Evolutionary conservation across 225 moss, liverwort and hornwort species (phyloP).

Genomic region (Rhytidiadelphus loreus): DNA sequence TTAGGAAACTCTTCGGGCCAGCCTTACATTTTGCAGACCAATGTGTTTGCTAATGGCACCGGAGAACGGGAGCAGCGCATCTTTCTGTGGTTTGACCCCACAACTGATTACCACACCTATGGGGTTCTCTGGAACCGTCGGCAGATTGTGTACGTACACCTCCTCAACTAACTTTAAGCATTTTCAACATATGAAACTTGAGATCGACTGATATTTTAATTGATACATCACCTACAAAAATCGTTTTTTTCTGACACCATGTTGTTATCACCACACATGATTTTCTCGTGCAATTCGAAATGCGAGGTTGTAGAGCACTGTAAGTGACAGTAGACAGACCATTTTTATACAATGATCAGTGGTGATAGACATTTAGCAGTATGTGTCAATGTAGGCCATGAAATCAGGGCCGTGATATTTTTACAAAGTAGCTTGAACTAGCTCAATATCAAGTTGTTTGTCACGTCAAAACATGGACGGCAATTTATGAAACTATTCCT

Average conservation of each 20-base stretch:
- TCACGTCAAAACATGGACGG: neutral
- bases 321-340: neutral
- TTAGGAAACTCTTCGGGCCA: slow-evolving; percentile 55
- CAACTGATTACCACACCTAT: slow-evolving; percentile 43
- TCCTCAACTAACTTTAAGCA: neutral
- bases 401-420: neutral
- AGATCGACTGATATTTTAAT: too few relatives aligned
- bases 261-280: neutral
- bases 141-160: slow-evolving; percentile 36
- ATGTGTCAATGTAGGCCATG: neutral
- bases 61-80: slow-evolving; percentile 60
- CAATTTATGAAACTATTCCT: neutral
- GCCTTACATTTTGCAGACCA: slow-evolving; percentile 60
- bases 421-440: neutral
- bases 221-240: neutral
- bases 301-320: neutral
- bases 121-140: slow-evolving; percentile 53
- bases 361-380: neutral
- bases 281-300: neutral
- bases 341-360: neutral
- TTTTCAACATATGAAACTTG: neutral
- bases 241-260: neutral
- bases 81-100: slow-evolving; percentile 65
- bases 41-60: slow-evolving; percentile 49
- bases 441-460: neutral